Percentiles rank a stretch among this genome's conserved stretches.
These are phyloP conservation scores for Podospora tetraspora DNA, from an alignment of 495 filamentous ascomycete genomes.

Conservation along the genomic window DNA sequence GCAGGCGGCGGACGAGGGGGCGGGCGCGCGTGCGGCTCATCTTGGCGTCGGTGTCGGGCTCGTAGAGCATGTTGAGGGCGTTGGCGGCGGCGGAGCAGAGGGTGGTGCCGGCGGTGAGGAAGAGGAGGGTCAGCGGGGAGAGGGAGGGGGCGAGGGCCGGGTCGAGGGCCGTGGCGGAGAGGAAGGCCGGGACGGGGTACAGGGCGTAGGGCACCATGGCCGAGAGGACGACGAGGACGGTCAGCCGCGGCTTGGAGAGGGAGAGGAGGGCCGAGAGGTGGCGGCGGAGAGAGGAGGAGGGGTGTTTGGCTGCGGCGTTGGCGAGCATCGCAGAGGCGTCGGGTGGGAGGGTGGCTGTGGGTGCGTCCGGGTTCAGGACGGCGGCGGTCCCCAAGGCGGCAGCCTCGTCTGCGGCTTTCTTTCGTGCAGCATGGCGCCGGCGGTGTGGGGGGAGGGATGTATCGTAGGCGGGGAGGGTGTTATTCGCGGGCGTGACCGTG, in stretches of 20 bases:
- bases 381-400: slow-evolving; percentile 3
- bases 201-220: slow-evolving; percentile 89
- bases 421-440: slow-evolving; percentile 34
- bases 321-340: slow-evolving; percentile 83
- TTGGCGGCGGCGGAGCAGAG: slow-evolving; percentile 84
- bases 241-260: slow-evolving; percentile 89
- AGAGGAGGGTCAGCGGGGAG: slow-evolving; percentile 82
- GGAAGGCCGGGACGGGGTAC: slow-evolving; percentile 77
- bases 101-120: slow-evolving; percentile 84
- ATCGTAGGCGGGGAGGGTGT: slow-evolving; percentile 1
- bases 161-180: slow-evolving; percentile 60
- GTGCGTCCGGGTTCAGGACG: slow-evolving; percentile 12
- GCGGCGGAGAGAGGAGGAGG: slow-evolving; percentile 64
- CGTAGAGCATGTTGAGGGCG: slow-evolving; percentile 93
- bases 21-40: slow-evolving; percentile 90
- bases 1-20: slow-evolving; percentile 77
- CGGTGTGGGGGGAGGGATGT: slow-evolving; percentile 37
- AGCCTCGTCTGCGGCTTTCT: slow-evolving; percentile 19
- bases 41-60: slow-evolving; percentile 80
- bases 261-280: slow-evolving; percentile 80
- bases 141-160: slow-evolving; percentile 65
- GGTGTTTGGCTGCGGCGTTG: slow-evolving; percentile 61
- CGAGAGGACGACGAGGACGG: slow-evolving; percentile 83
- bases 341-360: slow-evolving; percentile 50
- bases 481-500: background rate